Conservation (phyloP, 495 filamentous ascomycete species). For the Neohortaea acidophila region DNA sequence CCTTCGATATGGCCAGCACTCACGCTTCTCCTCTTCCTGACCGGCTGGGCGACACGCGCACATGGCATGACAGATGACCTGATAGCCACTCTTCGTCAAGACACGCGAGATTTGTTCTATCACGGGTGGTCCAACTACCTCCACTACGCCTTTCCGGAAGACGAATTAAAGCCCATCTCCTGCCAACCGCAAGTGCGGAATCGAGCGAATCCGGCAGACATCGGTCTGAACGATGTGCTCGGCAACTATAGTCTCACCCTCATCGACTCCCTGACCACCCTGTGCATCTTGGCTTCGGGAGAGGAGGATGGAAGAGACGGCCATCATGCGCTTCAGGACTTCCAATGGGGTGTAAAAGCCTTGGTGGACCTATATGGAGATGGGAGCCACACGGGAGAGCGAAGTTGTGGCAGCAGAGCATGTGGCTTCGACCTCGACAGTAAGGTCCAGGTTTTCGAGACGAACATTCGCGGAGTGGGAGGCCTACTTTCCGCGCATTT, state of each 20-base stretch:
- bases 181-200: conserved; percentile 75
- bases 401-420: conserved; percentile 54
- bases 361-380: conserved; percentile 82
- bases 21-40: background rate
- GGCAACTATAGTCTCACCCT: conserved; percentile 94
- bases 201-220: conserved; percentile 57
- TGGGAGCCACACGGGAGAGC: conserved; percentile 50
- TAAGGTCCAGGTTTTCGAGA: conserved; percentile 97
- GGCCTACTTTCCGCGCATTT: conserved; percentile 85
- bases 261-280: conserved; percentile 83
- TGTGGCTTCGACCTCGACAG: conserved; percentile 89
- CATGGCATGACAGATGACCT: conserved; percentile 27
- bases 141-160: conserved; percentile 84
- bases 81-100: conserved; percentile 26
- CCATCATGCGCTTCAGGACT: conserved; percentile 48
- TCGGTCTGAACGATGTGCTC: conserved; percentile 87
- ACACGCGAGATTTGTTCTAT: conserved; percentile 87
- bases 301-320: conserved; percentile 32
- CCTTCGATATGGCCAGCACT: conserved; percentile 8
- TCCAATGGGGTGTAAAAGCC: conserved; percentile 62
- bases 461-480: conserved; percentile 84
- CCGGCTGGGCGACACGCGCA: conserved; percentile 9
- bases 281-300: conserved; percentile 73
- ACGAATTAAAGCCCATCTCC: conserved; percentile 81
- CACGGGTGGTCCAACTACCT: conserved; percentile 96